A percentile compares a stretch with the other conserved stretches of the same genome.
Conservation (phyloP, 164 flowering plant species). For the Magnolia kwangsiensis region DNA sequence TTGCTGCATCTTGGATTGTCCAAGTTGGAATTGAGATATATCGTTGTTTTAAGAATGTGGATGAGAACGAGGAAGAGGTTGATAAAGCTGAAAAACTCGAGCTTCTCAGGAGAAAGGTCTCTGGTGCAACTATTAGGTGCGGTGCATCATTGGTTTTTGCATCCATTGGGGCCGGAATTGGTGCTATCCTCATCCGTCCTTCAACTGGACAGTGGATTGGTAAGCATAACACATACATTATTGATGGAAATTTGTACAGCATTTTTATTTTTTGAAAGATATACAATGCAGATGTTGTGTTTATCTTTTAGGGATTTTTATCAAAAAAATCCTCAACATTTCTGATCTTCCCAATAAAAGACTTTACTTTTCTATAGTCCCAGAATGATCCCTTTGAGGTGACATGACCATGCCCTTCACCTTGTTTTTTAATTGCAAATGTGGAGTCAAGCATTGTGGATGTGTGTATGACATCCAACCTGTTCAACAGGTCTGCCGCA, state of each 20-base stretch:
- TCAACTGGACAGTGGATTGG: conserved; percentile 92
- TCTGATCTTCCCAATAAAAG: no score
- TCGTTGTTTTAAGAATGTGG: conserved; percentile 37
- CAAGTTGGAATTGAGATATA: conserved; percentile 76
- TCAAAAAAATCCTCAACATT: no score
- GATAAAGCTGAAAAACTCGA: conserved; percentile 33
- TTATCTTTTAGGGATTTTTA: no score
- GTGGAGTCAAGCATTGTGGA: no score
- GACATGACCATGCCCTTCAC: no score
- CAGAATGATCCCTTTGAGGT: no score
- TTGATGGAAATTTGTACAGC: background rate
- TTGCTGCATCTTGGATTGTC: conserved; percentile 83
- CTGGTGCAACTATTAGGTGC: conserved; percentile 52
- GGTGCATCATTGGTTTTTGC: conserved; percentile 77
- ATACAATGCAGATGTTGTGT: no score
- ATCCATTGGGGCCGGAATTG: conserved; percentile 85
- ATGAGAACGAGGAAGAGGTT: conserved; percentile 17
- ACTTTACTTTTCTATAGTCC: no score
- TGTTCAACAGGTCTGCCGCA: no score
- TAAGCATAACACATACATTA: conserved; percentile 27
- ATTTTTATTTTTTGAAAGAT: no score
- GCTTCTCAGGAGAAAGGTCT: conserved; percentile 52
- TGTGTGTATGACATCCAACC: no score
- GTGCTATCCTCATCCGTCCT: conserved; percentile 71
- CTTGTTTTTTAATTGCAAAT: no score